phyloP scores from a whole-genome alignment of 1,284 basidiomycete genomes.

The Ganoderma resinaceum region DNA sequence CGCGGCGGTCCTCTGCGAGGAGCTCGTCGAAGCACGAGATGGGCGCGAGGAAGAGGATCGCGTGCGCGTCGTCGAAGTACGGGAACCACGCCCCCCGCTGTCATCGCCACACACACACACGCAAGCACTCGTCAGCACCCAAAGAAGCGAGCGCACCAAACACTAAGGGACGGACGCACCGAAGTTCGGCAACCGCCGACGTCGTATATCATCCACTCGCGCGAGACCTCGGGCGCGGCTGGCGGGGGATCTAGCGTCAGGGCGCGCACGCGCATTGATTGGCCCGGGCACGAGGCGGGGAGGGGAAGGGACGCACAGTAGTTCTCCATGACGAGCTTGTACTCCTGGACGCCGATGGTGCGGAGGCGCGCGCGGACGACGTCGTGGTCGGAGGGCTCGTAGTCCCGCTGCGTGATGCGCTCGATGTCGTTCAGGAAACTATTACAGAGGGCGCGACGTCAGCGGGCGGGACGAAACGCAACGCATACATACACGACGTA shows the following conservation, averaged over 20 bases:
- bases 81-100: constrained; percentile 51
- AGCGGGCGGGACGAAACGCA: constrained; percentile 9
- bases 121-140: background rate
- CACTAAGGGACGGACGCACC: constrained; percentile 27
- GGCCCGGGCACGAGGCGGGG: background rate
- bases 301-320: constrained; percentile 22
- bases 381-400: constrained; percentile 75
- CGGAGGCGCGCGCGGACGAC: constrained; percentile 72
- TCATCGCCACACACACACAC: background rate
- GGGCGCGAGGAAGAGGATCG: constrained; percentile 75
- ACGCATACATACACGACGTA: constrained; percentile 47
- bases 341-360: constrained; percentile 49
- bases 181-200: constrained; percentile 46
- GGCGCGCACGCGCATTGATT: background rate
- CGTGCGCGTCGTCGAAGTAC: constrained; percentile 75
- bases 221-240: constrained; percentile 26
- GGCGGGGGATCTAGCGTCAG: constrained; percentile 1
- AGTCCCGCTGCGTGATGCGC: constrained; percentile 63
- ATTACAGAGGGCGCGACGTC: constrained; percentile 35
- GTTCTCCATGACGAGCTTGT: constrained; percentile 43
- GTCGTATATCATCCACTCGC: constrained; percentile 49
- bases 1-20: constrained; percentile 60
- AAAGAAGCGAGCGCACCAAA: background rate
- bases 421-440: constrained; percentile 68
- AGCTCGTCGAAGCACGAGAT: constrained; percentile 73